Conservation (phyloP, 1,139 yeast species). For the Kodamaea anthophila region DNA sequence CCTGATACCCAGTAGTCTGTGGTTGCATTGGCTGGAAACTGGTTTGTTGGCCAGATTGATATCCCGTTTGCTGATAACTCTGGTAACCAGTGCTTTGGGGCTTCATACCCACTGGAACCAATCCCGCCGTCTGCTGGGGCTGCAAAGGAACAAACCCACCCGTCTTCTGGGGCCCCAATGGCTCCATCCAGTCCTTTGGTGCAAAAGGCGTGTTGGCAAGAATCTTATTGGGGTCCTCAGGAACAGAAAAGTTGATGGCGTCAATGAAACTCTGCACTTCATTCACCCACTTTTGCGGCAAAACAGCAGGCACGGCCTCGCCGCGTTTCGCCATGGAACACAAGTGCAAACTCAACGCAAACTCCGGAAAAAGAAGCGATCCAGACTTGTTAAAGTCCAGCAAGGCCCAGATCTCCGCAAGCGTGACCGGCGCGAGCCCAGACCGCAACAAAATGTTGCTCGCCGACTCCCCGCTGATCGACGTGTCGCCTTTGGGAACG, state of each 20-base stretch:
- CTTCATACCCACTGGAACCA: constrained; percentile 31
- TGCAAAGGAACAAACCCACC: constrained; percentile 44
- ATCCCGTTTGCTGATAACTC: constrained; percentile 9
- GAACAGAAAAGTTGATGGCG: constrained; percentile 75
- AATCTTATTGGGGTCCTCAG: constrained; percentile 46
- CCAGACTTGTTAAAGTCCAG: constrained; percentile 88
- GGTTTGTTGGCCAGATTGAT: constrained; percentile 10
- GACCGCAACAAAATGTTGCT: constrained; percentile 77
- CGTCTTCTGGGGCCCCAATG: constrained; percentile 28
- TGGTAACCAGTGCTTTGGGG: constrained; percentile 17
- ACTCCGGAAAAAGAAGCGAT: constrained; percentile 82
- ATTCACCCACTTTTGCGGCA: constrained; percentile 69
- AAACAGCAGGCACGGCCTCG: constrained; percentile 61
- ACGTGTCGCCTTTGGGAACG: constrained; percentile 69
- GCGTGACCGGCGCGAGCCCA: constrained; percentile 63
- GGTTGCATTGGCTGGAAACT: constrained; percentile 9
- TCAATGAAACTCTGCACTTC: constrained; percentile 88
- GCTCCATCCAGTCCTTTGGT: constrained; percentile 22
- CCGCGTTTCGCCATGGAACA: constrained; percentile 78
- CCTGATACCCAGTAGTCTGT: constrained; percentile 16
- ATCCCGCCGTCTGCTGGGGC: constrained; percentile 45
- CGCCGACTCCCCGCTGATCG: constrained; percentile 74
- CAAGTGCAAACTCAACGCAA: constrained; percentile 86
- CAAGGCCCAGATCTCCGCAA: constrained; percentile 87
- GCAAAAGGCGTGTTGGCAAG: constrained; percentile 46